Percentiles rank a stretch among this genome's conserved stretches.
These are phyloP conservation scores for Entomortierella parvispora DNA, from an alignment of 192 early-diverging fungal species.

Conservation along the genomic window DNA sequence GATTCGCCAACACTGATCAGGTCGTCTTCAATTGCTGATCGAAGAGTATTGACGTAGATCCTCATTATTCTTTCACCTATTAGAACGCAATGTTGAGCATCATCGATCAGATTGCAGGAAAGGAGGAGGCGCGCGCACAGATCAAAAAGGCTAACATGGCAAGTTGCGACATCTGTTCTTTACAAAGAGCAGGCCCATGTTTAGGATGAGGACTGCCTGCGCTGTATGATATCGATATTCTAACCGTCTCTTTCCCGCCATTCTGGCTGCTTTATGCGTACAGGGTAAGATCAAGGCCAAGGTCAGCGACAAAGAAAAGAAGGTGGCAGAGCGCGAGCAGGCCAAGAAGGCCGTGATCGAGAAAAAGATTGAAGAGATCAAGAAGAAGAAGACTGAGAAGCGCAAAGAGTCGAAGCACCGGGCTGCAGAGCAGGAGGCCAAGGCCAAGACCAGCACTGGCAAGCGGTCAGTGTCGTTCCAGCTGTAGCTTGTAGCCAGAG, in stretches of 20 bases:
- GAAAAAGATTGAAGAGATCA: constrained; percentile 46
- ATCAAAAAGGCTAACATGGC: constrained; percentile 34
- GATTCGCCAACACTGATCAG: no score
- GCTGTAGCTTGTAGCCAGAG: neutral
- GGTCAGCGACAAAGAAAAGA: constrained; percentile 26
- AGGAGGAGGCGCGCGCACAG: constrained; percentile 32
- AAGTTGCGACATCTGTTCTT: no score
- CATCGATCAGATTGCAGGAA: constrained; percentile 46
- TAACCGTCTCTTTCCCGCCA: neutral
- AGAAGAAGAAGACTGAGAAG: constrained; percentile 45
- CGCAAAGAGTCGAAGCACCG: constrained; percentile 43
- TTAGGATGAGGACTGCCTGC: no score
- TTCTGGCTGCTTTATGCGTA: neutral
- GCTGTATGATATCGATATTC: neutral
- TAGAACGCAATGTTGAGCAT: constrained; percentile 47
- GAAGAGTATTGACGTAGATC: no score
- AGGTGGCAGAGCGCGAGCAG: constrained; percentile 33
- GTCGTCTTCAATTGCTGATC: no score
- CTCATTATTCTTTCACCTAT: no score
- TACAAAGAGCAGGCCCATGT: no score
- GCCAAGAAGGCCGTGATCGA: constrained; percentile 41
- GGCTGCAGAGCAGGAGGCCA: constrained; percentile 19
- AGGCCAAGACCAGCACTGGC: constrained; percentile 7
- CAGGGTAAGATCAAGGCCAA: constrained; percentile 53
- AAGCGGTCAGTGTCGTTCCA: constrained; percentile 33